These are phyloP conservation scores for Chytriomyces sp. DNA, from an alignment of 192 early-diverging fungal species.

Conservation along the genomic window DNA sequence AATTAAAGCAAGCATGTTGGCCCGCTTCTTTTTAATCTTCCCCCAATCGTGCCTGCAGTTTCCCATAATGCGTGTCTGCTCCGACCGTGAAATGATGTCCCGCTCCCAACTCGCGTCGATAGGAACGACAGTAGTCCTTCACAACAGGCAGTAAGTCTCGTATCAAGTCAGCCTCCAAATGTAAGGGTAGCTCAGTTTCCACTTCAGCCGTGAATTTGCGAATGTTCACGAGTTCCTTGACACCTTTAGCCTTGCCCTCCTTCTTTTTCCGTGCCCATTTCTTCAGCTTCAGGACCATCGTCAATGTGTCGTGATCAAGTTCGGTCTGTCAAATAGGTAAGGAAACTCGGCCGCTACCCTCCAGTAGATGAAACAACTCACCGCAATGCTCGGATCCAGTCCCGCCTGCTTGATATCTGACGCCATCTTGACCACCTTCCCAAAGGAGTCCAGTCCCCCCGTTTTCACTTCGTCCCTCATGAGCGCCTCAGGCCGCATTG, in stretches of 20 bases:
- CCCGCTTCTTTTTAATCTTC: no score
- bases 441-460: slow-evolving; percentile 12
- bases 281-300: slow-evolving; percentile 25
- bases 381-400: slow-evolving; percentile 11
- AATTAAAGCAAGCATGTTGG: no score
- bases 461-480: background rate
- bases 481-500: background rate
- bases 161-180: slow-evolving; percentile 16
- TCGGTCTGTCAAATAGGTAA: background rate
- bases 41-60: slow-evolving; percentile 3
- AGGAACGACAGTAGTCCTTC: background rate
- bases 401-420: slow-evolving; percentile 16
- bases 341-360: background rate
- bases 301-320: slow-evolving; percentile 21
- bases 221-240: background rate
- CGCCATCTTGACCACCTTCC: slow-evolving; percentile 20
- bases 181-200: slow-evolving; percentile 3
- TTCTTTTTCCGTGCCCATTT: slow-evolving; percentile 15
- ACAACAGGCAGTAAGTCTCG: slow-evolving; percentile 14
- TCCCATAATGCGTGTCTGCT: background rate
- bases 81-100: background rate
- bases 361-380: background rate
- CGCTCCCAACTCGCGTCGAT: background rate
- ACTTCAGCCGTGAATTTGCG: slow-evolving; percentile 1
- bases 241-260: background rate